Percentiles rank a stretch among this genome's conserved stretches.
phyloP scores from a whole-genome alignment of 495 filamentous ascomycete genomes.

The Cercophora newfieldiana region DNA sequence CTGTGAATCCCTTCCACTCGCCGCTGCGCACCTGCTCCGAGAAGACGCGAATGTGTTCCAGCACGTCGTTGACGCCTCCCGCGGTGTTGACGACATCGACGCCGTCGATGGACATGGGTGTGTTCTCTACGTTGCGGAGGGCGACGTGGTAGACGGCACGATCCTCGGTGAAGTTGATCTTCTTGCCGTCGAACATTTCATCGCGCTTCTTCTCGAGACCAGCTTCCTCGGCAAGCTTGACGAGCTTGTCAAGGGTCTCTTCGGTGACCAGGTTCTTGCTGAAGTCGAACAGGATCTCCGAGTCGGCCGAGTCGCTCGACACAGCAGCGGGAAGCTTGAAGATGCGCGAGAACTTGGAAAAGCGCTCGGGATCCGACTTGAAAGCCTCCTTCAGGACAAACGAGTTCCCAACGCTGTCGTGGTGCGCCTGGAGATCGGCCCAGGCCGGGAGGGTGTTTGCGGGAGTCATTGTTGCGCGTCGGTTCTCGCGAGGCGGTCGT shows the following conservation, averaged over 20 bases:
- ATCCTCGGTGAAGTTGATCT: constrained; percentile 99
- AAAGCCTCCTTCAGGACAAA: constrained; percentile 94
- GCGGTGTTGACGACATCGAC: constrained; percentile 82
- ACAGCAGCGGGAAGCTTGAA: constrained; percentile 78
- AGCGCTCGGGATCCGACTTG: constrained; percentile 82
- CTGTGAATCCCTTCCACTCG: constrained; percentile 97
- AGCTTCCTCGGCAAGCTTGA: constrained; percentile 88
- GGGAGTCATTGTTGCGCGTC: constrained; percentile 54
- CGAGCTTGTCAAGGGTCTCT: constrained; percentile 81
- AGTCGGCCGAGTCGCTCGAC: constrained; percentile 43
- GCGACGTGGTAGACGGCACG: constrained; percentile 95
- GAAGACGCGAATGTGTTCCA: constrained; percentile 97
- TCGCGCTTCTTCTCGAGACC: constrained; percentile 89
- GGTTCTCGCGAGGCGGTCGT: neutral
- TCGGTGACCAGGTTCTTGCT: constrained; percentile 97
- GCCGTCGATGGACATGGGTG: constrained; percentile 90
- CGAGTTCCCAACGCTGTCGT: constrained; percentile 75
- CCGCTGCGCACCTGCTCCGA: constrained; percentile 91
- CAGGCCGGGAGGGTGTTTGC: constrained; percentile 80
- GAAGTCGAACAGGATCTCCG: constrained; percentile 94
- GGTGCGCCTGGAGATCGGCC: constrained; percentile 86
- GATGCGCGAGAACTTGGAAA: constrained; percentile 82
- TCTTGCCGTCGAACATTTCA: constrained; percentile 94
- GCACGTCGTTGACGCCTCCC: constrained; percentile 77
- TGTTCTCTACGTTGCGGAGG: constrained; percentile 80